Evolutionary conservation across 352 stramenopile genomes (phyloP), one percentile per base, ranked within the genome.

Genomic region (Globisporangium nagaii): DNA sequence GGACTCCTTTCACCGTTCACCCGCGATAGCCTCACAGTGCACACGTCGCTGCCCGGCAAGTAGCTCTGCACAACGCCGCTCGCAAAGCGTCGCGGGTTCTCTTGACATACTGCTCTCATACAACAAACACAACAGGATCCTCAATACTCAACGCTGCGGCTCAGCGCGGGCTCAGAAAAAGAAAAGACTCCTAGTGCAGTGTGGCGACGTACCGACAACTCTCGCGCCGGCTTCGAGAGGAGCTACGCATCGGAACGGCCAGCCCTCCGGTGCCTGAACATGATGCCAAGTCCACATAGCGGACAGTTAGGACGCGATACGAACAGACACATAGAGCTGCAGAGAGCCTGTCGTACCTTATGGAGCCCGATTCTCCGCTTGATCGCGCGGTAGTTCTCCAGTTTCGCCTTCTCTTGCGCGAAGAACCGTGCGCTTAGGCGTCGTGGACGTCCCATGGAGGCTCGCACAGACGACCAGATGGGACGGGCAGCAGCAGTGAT

Each of bases 391-490:
- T 78, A 88, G n/a, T 59, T 58, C 31, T 87, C 60, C 4, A 91
- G 63, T 42, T 89, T 90, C 24, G 76, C 36, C 27, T 83, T 86
- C 27, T 93, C 80, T 43, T 88, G 74, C 0, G 61, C 53, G 19
- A 93, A 78, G 47, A 90, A 93, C 8, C 70, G 62, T 13, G 57
- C 58, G 30, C 83, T 93, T 5, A 93, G 69, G 0, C 83, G 79
- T 32, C 83, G 73, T 24, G 79, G 78, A 27, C 70, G 73, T 2
- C 80, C 83, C 80, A 93, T 93, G 4, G 79, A 87, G 7, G 75
- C 63, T 19, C 80, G 73, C 52, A 93, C 71, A 0, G 81, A 89
- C 9, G 83, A 81, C 83, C 83, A 93, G 19, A 88, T 75, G n/a
- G 73, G 75, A 2, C 80, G 61, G 2, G 78, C 75, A 1, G 78